Evolutionary conservation across 2,329 filamentous ascomycete genomes (phyloP), one percentile per base, ranked within the genome.

Genomic region (Pseudogymnoascus sp.): DNA sequence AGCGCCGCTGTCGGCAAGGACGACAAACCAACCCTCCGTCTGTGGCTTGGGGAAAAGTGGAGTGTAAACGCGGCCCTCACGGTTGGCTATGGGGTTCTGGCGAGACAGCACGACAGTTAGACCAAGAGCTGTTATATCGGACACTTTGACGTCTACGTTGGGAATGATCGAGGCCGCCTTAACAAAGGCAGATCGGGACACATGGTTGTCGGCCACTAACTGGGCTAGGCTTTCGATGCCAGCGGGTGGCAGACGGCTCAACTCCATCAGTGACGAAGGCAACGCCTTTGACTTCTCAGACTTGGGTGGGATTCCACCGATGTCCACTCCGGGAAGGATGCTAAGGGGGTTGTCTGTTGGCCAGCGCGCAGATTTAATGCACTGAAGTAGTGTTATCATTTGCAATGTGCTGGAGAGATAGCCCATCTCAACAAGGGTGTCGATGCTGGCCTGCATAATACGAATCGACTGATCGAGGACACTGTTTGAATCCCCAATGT

Each of bases 391-490:
- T 14, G 82, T 85, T 66, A 98, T 90, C 86, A 97, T 93, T 77
- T 86, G 84, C 50, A 88, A 80, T 67, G 88, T 91, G 63, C 89
- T 92, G 19, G 88, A 89, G 4, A 92, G 78, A 72, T 89, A 87
- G 10, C 91, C 90, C n/a, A 96, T 77, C 75, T 99, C 96, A 0
- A 93, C 90, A 64, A 98, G 83, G 8, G 97, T 89, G 73, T 99
- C 96, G 70, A 99, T 93, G 5, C 89, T 90, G 1, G 95, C 96
- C 75, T 99, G 95, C 35, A 97, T 88, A 74, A 99, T 95, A 84
- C 95, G 95, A 64, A 99, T 95, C 5, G 91, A 90, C 74, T 99
- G 95, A 74, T 99, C 95, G 1, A 99, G 82, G 2, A 99, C 95
- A 61, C 84, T 88, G 10, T 84, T 88, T 76, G 96, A 90, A 75